These are phyloP conservation scores for Calocera viscosa DNA, from an alignment of 768 basidiomycete genomes.

Conservation along the genomic window DNA sequence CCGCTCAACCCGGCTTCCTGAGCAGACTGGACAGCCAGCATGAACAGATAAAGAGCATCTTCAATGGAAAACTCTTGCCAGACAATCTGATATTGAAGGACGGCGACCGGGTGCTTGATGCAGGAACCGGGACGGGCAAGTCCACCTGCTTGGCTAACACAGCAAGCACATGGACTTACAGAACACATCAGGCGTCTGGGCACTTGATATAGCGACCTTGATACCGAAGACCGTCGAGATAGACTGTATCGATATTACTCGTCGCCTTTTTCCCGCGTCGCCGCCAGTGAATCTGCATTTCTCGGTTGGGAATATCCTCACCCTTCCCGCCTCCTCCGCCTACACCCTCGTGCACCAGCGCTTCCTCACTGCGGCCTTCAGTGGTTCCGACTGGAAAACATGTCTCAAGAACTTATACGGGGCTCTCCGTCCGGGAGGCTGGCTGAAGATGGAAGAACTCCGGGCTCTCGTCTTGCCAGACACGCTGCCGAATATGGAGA, in stretches of 20 bases:
- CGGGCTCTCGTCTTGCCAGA: not conserved
- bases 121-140: not conserved
- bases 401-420: not conserved
- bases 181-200: not conserved
- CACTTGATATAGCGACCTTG: not conserved
- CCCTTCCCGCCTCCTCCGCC: not conserved
- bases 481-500: not conserved
- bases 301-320: not conserved
- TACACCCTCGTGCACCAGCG: constrained; percentile 1
- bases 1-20: too few species aligned
- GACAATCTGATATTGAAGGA: not conserved
- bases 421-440: not conserved
- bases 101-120: not conserved
- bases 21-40: not conserved
- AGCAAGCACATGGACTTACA: too few species aligned
- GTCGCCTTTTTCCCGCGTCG: not conserved
- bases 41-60: not conserved
- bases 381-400: not conserved
- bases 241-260: not conserved
- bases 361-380: not conserved
- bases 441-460: not conserved
- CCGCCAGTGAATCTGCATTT: not conserved
- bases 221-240: not conserved
- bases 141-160: too few species aligned
- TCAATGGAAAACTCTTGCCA: not conserved